Evolutionary conservation across 768 basidiomycete species (phyloP), one percentile per base, ranked within the genome.

Genomic region (Russula virescens): DNA sequence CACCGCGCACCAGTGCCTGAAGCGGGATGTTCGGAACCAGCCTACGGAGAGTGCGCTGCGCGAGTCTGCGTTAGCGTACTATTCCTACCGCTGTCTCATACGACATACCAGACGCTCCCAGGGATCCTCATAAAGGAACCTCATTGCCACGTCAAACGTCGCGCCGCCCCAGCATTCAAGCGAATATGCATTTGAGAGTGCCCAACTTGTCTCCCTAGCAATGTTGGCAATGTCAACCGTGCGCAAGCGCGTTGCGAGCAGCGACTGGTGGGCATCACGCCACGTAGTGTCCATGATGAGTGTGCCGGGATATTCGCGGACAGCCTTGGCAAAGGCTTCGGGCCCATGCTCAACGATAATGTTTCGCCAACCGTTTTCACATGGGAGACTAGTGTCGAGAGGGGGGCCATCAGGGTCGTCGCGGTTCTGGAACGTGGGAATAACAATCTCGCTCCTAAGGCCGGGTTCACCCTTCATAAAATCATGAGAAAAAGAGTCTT

Each of bases 131-230:
- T 99, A 98, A 73, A 99, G 76, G 88, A 99, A 98, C 50, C 96
- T 88, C 94, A 98, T 97, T 25, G 96, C 91, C 55, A 99, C 96
- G 74, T 98, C 96, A 72, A 99, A 99, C 2, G 97, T 98, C 42
- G 96, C 95, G 64, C 95, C 94, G 70, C 97, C 97, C 97, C 97
- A 99, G 80, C 95, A 98, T 74, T 99, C 97, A 66, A 99, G 76
- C 73, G 91, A 90, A 79, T 93, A 99, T 9, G 97, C 92, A 71
- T 98, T 98, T 26, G 91, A 85, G 47, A 99, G 81, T 1, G 96
- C 96, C 73, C 91, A 89, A 71, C 89, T 92, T 1, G 97, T 98
- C 81, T 97, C 94, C 75, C 91, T 97, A 57, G 97, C 97, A 66
- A 99, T 98, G 77, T 97, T 98, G 68, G 86, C 91, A 86, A 98